phyloP scores from a whole-genome alignment of 495 filamentous ascomycete genomes.

The Hamigera avellanea region DNA sequence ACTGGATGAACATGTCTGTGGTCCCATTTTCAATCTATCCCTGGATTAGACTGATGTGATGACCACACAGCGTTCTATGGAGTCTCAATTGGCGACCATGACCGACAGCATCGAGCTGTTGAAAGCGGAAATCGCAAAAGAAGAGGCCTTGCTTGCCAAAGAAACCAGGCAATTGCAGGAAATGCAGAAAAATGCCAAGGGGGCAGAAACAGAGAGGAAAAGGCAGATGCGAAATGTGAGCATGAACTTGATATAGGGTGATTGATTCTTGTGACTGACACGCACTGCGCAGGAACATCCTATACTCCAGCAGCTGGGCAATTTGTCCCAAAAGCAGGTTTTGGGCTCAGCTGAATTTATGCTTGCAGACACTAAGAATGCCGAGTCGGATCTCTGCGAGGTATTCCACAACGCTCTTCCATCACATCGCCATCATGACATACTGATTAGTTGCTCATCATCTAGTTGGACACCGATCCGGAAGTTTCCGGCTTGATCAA shows the following conservation, averaged over 20 bases:
- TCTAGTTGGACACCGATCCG: constrained; percentile 29
- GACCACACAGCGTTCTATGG: constrained; percentile 30
- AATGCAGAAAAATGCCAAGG: constrained; percentile 43
- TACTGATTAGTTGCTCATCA: background rate
- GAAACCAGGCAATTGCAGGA: constrained; percentile 38
- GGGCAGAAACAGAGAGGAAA: constrained; percentile 32
- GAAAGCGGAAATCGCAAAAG: constrained; percentile 40
- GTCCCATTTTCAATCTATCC: too few species aligned
- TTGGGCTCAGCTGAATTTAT: constrained; percentile 14
- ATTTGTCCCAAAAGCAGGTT: constrained; percentile 7
- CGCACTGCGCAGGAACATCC: constrained; percentile 26
- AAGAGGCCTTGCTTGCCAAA: constrained; percentile 37
- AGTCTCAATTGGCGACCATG: constrained; percentile 38
- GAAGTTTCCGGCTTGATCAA: constrained; percentile 22
- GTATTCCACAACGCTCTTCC: constrained; percentile 11
- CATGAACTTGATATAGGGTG: background rate
- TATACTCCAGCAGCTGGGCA: constrained; percentile 25
- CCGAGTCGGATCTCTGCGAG: constrained; percentile 16
- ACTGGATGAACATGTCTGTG: constrained; percentile 42
- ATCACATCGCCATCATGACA: background rate
- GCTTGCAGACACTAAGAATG: constrained; percentile 14
- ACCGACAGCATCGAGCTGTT: constrained; percentile 44
- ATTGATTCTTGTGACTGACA: constrained; percentile 2
- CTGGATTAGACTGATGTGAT: background rate
- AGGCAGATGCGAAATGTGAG: constrained; percentile 35